Conservation (phyloP, 345 rosid genomes). For the Eucalyptus grandis region DNA sequence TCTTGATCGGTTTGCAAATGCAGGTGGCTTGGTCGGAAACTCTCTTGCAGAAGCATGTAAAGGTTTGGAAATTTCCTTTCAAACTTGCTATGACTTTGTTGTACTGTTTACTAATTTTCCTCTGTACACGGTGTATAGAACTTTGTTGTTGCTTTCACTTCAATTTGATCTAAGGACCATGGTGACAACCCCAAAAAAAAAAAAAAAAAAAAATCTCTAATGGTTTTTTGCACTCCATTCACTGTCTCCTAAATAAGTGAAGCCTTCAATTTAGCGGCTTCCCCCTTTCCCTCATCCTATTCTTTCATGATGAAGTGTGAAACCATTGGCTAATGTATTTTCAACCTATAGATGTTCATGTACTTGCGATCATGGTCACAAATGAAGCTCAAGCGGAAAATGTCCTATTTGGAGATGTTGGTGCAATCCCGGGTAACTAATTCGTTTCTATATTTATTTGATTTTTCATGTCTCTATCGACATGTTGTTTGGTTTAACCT, state of each 20-base stretch:
- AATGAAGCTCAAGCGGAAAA: conserved; percentile 5
- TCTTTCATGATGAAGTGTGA: background rate
- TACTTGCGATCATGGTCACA: conserved; percentile 85
- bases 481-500: conserved; percentile 1
- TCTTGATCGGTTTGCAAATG: conserved; percentile 46
- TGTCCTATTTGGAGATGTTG: conserved; percentile 42
- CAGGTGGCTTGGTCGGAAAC: conserved; percentile 61
- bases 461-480: background rate
- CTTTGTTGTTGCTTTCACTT: background rate
- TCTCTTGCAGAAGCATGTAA: conserved; percentile 63
- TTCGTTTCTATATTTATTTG: background rate
- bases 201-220: too few species aligned
- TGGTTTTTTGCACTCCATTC: background rate
- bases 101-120: background rate
- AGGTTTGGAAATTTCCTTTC: conserved; percentile 24
- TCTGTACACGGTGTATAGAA: background rate
- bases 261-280: background rate
- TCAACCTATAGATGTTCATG: conserved; percentile 46
- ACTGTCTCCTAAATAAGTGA: background rate
- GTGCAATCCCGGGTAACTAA: conserved; percentile 60
- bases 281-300: background rate
- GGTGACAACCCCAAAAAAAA: too few species aligned
- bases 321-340: background rate
- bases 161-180: background rate
- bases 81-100: background rate